These are phyloP conservation scores for Fusarium sororula DNA, from an alignment of 2,329 filamentous ascomycete species.

Conservation along the genomic window DNA sequence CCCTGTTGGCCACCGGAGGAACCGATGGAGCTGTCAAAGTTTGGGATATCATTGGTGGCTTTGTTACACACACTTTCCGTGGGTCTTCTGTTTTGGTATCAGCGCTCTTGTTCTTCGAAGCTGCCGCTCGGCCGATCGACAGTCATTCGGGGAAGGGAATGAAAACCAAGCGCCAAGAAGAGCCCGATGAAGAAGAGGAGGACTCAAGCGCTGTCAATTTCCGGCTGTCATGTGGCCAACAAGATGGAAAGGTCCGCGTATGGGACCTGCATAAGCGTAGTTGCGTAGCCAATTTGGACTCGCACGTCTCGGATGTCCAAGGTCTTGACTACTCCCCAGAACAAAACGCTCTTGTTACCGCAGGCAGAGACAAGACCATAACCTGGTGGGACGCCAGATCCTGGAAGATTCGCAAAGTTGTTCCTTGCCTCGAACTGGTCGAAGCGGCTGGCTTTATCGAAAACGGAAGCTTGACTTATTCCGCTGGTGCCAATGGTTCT, in stretches of 20 bases:
- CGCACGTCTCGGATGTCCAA: constrained; percentile 95
- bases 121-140: constrained; percentile 58
- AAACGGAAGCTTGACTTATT: constrained; percentile 77
- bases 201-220: constrained; percentile 66
- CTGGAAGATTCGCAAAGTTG: constrained; percentile 84
- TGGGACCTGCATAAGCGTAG: constrained; percentile 91
- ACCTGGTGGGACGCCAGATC: constrained; percentile 89
- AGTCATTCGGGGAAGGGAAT: constrained; percentile 46
- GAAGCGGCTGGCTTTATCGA: constrained; percentile 85
- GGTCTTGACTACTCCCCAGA: constrained; percentile 81
- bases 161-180: constrained; percentile 45
- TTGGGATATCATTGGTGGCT: constrained; percentile 93
- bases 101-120: constrained; percentile 89
- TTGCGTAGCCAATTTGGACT: constrained; percentile 81
- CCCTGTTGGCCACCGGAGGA: constrained; percentile 88
- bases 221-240: constrained; percentile 87
- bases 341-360: constrained; percentile 81
- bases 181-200: constrained; percentile 53
- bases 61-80: constrained; percentile 93
- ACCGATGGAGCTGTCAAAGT: constrained; percentile 95
- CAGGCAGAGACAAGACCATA: constrained; percentile 90
- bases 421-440: constrained; percentile 85
- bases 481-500: constrained; percentile 84
- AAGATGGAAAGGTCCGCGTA: constrained; percentile 90
- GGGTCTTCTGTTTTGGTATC: constrained; percentile 92